Evolutionary conservation across 805 yeast species (phyloP), one percentile per base, ranked within the genome.

Genomic region (Millerozyma miso): DNA sequence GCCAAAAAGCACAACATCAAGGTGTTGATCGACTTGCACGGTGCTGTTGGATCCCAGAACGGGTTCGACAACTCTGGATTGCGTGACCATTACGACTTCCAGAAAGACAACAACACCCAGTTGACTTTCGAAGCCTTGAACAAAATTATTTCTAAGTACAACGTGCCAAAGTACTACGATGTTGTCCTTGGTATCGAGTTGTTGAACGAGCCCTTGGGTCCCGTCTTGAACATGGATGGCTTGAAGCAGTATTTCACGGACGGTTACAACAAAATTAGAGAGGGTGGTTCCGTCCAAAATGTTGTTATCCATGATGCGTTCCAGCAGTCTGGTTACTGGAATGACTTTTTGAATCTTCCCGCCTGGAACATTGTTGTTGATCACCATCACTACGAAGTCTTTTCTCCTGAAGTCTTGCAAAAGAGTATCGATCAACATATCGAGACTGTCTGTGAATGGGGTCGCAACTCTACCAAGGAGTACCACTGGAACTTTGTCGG

Each of bases 31-130:
- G 97, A 91, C 62, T 65, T 90, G 56, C 98, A 90, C 60, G 97
- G 97, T 48, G 95, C 85, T n/a, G 95, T 96, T 29, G 97, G 97
- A 17, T 85, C 96, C 17, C 98, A 90, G 63, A 90, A 90, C 60
- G 97, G 97, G 12, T 91, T 88, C 57, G 98, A 90, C 64, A 90
- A 90, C 70, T 87, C 96, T 6, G 98, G 98, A 19, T 67, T 78
- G 48, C 77, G 96, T 55, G 97, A 84, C 58, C 33, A 54, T 1
- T 57, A 71, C 38, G 62, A 62, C 2, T 88, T 85, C 79, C 84
- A 75, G 55, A 58, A 73, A 36, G 73, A 69, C 29, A 70, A 74
- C 44, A 81, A 83, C 56, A 65, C 75, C 36, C 62, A 71, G 26
- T 52, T 77, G 14, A 83, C 95, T 1, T 55, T 77, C 39, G 59